phyloP scores from a whole-genome alignment of 768 basidiomycete species.

The Agaricus blazei region DNA sequence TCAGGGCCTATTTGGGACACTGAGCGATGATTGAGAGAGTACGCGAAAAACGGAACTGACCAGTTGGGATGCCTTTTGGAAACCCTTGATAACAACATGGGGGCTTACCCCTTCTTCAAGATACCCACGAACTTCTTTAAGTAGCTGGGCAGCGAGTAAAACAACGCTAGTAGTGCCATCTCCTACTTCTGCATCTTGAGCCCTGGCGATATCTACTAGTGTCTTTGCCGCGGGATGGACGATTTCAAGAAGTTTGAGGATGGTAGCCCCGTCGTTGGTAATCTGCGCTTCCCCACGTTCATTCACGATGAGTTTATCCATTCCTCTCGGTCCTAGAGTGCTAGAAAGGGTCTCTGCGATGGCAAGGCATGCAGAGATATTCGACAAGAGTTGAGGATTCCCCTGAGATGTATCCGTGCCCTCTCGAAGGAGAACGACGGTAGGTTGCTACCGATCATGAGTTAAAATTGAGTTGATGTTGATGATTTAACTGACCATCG shows the following conservation, averaged over 20 bases:
- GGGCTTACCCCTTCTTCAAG: conserved; percentile 98
- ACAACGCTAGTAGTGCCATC: conserved; percentile 98
- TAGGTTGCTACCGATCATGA: conserved; percentile 72
- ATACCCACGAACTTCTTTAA: conserved; percentile 87
- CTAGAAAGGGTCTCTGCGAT: conserved; percentile 88
- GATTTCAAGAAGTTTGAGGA: conserved; percentile 95
- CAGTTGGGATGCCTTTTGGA: conserved; percentile 80
- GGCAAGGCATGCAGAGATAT: conserved; percentile 95
- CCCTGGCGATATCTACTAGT: conserved; percentile 96
- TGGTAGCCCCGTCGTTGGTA: conserved; percentile 99
- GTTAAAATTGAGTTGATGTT: conserved; percentile 2
- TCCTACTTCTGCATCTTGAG: conserved; percentile 97
- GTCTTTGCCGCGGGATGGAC: conserved; percentile 97
- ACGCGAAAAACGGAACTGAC: conserved; percentile 39
- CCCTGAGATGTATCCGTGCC: conserved; percentile 97
- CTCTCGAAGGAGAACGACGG: conserved; percentile 92
- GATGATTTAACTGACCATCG: conserved; percentile 48
- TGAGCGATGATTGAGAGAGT: conserved; percentile 8
- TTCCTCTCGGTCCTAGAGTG: conserved; percentile 96
- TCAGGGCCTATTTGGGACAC: conserved; percentile 54
- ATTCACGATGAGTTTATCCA: conserved; percentile 97
- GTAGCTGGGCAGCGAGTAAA: conserved; percentile 85
- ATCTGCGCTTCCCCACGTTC: conserved; percentile 96
- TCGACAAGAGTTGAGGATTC: conserved; percentile 86
- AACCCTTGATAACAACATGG: conserved; percentile 97